Base-by-base conservation (phyloP, 768 basidiomycete species). In the Daedaleopsis sinensis region DNA sequence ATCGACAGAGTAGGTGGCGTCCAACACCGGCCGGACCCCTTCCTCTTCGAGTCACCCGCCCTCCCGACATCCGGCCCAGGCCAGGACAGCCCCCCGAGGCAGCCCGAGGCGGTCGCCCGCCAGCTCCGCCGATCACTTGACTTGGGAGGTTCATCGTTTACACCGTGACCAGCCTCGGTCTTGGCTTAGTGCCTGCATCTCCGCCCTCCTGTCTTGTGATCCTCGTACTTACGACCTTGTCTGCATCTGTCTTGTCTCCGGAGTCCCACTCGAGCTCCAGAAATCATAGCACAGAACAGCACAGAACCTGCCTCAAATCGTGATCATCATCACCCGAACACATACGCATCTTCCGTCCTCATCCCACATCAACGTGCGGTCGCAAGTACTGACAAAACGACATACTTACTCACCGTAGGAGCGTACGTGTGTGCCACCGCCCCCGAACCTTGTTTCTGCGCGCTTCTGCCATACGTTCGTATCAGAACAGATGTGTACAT, bases 41-140 rank as follows among this genome's bases (percentile, higher is more conserved):
- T 57, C 19, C 61, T 36, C n/a, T 56, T 52, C 50, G 43, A 57
- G 61, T 47, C 61, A 62, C 10, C 24, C 35, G 11, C 38, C 49
- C 55, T 42, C 42, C 50, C 50, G 37, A 16, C 47, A 11, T 23
- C 32, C 49, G 27, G 38, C 37, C 50, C 21, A 46, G 36, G 39
- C n/a, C n/a, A n/a, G n/a, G n/a, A n/a, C n/a, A n/a, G n/a, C n/a
- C n/a, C n/a, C n/a, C n/a, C n/a, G n/a, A n/a, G n/a, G n/a, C n/a
- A n/a, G n/a, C 49, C 39, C 57, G 10, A 15, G n/a, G 57, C 15
- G 8, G 39, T 12, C 27, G 10, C 35, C 8, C 18, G 18, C 46
- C 36, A 46, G 24, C 50, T 24, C 50, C 57, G 51, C 49, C 51
- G 43, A 18, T 49, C 48, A 37, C 36, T 23, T n/a, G 46, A 47